These are phyloP conservation scores for Selaginella tamariscina DNA, from an alignment of 75 land plant species.

Conservation along the genomic window DNA sequence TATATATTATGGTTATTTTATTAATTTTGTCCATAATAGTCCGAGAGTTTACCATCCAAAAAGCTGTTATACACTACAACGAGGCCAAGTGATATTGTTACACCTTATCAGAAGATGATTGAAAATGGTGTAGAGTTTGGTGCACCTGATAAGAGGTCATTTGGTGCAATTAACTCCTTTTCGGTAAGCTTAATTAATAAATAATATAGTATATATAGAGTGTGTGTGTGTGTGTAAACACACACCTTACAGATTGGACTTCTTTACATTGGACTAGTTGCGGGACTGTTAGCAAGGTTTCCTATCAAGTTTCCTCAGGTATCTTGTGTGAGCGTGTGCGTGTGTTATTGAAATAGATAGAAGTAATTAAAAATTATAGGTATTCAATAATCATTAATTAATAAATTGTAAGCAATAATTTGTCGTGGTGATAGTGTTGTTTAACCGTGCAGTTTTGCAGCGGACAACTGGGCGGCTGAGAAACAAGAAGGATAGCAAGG, in stretches of 20 bases:
- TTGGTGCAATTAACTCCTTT: constrained; percentile 69
- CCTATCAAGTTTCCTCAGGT: constrained; percentile 83
- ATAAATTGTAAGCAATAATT: not conserved
- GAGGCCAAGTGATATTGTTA: constrained; percentile 69
- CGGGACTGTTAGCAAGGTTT: constrained; percentile 70
- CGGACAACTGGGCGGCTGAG: constrained; percentile 71
- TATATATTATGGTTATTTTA: no score
- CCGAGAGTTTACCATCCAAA: constrained; percentile 33
- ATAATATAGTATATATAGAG: no score
- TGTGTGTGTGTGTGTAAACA: no score
- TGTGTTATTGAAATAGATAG: no score
- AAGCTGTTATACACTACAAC: constrained; percentile 69
- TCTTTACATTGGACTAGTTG: constrained; percentile 76
- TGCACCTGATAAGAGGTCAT: constrained; percentile 88
- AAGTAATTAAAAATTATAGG: no score
- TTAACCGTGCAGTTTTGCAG: constrained; percentile 20
- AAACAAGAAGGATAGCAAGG: constrained; percentile 59
- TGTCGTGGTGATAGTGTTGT: not conserved
- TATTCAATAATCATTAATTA: no score
- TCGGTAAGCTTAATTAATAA: constrained; percentile 40
- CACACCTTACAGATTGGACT: constrained; percentile 52
- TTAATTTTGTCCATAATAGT: no score
- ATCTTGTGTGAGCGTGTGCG: no score
- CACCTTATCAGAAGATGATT: constrained; percentile 92
- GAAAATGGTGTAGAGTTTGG: constrained; percentile 90